Evolutionary conservation across 495 filamentous ascomycete species (phyloP).

Genomic region (Ascobolus immersus): DNA sequence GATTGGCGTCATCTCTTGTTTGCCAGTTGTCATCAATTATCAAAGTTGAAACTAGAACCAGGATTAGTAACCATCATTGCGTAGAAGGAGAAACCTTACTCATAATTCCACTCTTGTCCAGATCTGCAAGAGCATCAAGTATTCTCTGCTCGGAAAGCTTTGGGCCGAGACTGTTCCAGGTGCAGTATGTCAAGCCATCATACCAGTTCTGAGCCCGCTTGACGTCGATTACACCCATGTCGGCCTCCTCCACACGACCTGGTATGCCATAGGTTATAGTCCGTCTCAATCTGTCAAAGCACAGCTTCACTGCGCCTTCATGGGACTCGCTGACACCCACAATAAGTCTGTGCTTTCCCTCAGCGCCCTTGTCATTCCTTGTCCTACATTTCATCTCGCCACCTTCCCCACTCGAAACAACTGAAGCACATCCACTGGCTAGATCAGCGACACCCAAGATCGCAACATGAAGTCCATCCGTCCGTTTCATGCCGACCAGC

Average conservation of each 20-base stretch:
- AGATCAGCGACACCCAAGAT: slow-evolving; percentile 57
- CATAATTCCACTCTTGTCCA: slow-evolving; percentile 46
- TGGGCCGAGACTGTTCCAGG: slow-evolving; percentile 83
- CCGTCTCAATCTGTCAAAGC: slow-evolving; percentile 5
- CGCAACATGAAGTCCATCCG: slow-evolving; percentile 54
- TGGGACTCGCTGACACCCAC: slow-evolving; percentile 59
- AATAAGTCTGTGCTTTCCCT: slow-evolving; percentile 35
- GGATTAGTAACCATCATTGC: neutral
- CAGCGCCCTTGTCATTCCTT: slow-evolving; percentile 35
- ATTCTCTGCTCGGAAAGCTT: slow-evolving; percentile 57
- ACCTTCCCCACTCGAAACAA: slow-evolving; percentile 37
- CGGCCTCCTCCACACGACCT: slow-evolving; percentile 13
- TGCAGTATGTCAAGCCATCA: slow-evolving; percentile 55
- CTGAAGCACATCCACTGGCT: slow-evolving; percentile 40
- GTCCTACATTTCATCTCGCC: slow-evolving; percentile 45
- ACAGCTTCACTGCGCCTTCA: slow-evolving; percentile 31
- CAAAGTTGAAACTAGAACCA: slow-evolving; percentile 33
- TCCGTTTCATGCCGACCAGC: slow-evolving; percentile 52
- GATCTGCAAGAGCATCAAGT: slow-evolving; percentile 39
- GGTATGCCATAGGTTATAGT: too few species aligned
- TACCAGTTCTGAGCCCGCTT: slow-evolving; percentile 42
- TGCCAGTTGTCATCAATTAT: slow-evolving; percentile 99
- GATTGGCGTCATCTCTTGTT: slow-evolving; percentile 35
- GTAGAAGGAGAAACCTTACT: slow-evolving; percentile 16
- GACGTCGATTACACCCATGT: slow-evolving; percentile 23